phyloP scores from a whole-genome alignment of 371 early-diverging fungal genomes.

The Phascolomyces articulosus region DNA sequence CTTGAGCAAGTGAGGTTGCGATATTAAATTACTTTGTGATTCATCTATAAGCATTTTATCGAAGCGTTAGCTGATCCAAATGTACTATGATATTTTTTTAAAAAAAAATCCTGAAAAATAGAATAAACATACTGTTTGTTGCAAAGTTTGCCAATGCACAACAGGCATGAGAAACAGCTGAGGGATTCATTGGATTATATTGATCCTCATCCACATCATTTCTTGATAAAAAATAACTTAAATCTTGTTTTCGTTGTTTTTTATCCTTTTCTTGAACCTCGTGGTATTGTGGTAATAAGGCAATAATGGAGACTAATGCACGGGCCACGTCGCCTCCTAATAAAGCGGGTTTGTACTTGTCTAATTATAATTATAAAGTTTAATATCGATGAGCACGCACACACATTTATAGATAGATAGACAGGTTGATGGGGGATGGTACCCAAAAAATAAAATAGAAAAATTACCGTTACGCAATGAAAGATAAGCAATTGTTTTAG shows the following conservation, averaged over 20 bases:
- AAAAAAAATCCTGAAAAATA: not conserved
- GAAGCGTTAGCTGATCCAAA: too few relatives aligned
- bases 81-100: too few relatives aligned
- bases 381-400: too few relatives aligned
- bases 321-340: constrained; percentile 52
- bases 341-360: constrained; percentile 56
- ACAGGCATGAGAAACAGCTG: constrained; percentile 59
- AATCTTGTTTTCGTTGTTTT: constrained; percentile 17
- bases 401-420: too few relatives aligned
- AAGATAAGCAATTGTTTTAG: constrained; percentile 62
- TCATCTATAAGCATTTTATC: constrained; percentile 38
- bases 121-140: constrained; percentile 48
- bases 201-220: not conserved
- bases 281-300: constrained; percentile 19
- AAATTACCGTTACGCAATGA: constrained; percentile 58
- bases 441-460: not conserved
- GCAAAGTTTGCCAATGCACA: constrained; percentile 69
- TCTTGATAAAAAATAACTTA: constrained; percentile 10
- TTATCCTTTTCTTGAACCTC: not conserved
- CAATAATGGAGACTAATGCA: constrained; percentile 46
- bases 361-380: constrained; percentile 25
- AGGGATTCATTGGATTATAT: constrained; percentile 21
- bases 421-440: too few relatives aligned
- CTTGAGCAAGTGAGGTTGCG: constrained; percentile 47
- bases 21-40: constrained; percentile 57